These are phyloP conservation scores for Podospora pseudopauciseta DNA, from an alignment of 495 filamentous ascomycete genomes.

Conservation along the genomic window DNA sequence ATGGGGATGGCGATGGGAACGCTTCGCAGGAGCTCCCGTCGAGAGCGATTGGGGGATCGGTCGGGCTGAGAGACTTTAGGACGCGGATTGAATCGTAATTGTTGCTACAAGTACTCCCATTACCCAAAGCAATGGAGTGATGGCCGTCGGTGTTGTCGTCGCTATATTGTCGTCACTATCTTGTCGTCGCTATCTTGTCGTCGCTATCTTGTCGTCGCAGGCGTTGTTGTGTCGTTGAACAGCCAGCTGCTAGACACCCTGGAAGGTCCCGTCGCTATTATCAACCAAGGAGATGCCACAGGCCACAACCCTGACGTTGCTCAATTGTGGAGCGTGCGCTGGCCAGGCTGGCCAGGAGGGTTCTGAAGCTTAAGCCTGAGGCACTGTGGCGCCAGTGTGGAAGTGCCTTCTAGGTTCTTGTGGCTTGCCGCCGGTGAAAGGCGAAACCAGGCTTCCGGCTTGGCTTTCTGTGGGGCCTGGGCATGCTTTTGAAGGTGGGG, in stretches of 20 bases:
- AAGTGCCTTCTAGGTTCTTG: too few species aligned
- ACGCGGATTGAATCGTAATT: background rate
- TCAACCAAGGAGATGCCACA: background rate
- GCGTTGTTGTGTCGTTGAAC: background rate
- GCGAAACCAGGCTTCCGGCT: constrained; percentile 27
- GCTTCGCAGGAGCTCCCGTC: background rate
- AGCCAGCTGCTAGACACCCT: background rate
- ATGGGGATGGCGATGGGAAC: background rate
- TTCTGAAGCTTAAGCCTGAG: background rate
- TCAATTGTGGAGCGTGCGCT: background rate
- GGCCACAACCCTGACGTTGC: background rate
- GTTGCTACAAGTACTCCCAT: background rate
- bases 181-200: background rate
- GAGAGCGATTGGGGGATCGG: background rate
- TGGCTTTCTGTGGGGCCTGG: background rate
- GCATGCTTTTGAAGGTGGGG: background rate
- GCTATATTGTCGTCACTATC: background rate
- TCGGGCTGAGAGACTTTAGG: background rate
- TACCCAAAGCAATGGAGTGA: background rate
- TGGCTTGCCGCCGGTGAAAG: constrained; percentile 14
- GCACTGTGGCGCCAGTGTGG: too few species aligned
- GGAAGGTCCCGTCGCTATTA: too few species aligned
- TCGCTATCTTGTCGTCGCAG: background rate
- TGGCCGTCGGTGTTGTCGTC: background rate
- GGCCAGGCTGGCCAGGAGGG: background rate